Evolutionary conservation across 108 stramenopile species (phyloP).

Genomic region (Parietichytrium sp.): DNA sequence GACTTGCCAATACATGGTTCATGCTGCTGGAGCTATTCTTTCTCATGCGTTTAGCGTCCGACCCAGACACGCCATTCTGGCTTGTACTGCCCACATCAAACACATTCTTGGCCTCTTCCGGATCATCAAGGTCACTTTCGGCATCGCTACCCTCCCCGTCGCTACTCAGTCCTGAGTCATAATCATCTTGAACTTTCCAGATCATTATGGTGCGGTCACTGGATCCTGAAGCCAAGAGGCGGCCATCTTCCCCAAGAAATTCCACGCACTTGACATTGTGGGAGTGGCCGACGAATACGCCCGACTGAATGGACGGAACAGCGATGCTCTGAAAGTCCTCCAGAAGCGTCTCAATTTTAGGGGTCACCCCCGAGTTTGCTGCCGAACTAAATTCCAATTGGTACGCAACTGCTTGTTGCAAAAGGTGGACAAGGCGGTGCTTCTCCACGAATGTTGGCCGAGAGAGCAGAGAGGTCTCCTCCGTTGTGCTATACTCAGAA

Average conservation of each 20-base stretch:
- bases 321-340: conserved; percentile 33
- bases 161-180: too few species aligned
- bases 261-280: conserved; percentile 33
- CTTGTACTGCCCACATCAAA: too few species aligned
- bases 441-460: neutral
- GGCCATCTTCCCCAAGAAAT: conserved; percentile 22
- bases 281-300: neutral
- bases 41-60: too few species aligned
- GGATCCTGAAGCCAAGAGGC: conserved; percentile 20
- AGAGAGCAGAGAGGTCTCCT: conserved; percentile 11
- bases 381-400: neutral
- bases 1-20: too few species aligned
- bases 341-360: neutral
- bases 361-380: neutral
- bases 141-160: neutral
- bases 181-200: neutral
- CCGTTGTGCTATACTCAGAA: neutral
- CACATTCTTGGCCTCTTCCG: neutral
- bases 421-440: conserved; percentile 11
- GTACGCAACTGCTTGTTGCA: conserved; percentile 31
- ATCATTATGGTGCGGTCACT: conserved; percentile 32
- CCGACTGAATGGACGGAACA: neutral
- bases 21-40: too few species aligned
- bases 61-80: neutral
- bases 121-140: neutral